Percentiles rank a stretch among this genome's conserved stretches.
Conservation (phyloP, 2,329 filamentous ascomycete species). For the Fusarium abutilonis region DNA sequence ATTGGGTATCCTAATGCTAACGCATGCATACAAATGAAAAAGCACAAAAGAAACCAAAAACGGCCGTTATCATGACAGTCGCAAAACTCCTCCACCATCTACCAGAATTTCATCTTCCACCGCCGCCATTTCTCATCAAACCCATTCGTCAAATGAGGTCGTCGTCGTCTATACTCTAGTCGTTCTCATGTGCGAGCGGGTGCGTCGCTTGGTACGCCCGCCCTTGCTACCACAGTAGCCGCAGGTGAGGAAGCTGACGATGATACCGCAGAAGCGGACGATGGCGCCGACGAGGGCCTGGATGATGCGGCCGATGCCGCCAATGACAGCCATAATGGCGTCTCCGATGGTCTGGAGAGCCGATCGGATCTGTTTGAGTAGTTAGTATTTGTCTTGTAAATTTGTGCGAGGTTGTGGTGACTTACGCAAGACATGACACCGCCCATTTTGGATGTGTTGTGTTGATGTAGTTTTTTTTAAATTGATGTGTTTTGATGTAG, state of each 20-base stretch:
- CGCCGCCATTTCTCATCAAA: neutral
- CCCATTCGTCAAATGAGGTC: neutral
- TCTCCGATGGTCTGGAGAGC: conserved; percentile 72
- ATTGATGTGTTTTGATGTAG: conserved; percentile 10
- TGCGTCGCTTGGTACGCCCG: conserved; percentile 25
- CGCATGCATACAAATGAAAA: conserved; percentile 19
- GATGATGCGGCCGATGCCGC: conserved; percentile 71
- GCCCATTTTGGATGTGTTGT: conserved; percentile 67
- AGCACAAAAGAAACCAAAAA: conserved; percentile 26
- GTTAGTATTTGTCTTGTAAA: conserved; percentile 26
- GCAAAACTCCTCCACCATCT: conserved; percentile 10
- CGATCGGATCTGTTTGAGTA: conserved; percentile 60
- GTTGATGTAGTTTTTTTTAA: conserved; percentile 22
- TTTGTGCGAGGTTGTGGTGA: conserved; percentile 38
- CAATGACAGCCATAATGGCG: conserved; percentile 74
- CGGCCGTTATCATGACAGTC: conserved; percentile 25
- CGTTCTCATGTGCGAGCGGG: conserved; percentile 26
- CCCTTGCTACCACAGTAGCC: conserved; percentile 51
- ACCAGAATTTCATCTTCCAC: neutral
- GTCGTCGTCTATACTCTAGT: conserved; percentile 28
- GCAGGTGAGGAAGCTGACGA: conserved; percentile 73
- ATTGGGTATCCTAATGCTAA: conserved; percentile 46
- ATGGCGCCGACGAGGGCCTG: conserved; percentile 74
- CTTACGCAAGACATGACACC: conserved; percentile 86
- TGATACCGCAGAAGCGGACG: conserved; percentile 70